Base-by-base conservation (phyloP, 768 basidiomycete genomes). In the Trametes meyenii region DNA sequence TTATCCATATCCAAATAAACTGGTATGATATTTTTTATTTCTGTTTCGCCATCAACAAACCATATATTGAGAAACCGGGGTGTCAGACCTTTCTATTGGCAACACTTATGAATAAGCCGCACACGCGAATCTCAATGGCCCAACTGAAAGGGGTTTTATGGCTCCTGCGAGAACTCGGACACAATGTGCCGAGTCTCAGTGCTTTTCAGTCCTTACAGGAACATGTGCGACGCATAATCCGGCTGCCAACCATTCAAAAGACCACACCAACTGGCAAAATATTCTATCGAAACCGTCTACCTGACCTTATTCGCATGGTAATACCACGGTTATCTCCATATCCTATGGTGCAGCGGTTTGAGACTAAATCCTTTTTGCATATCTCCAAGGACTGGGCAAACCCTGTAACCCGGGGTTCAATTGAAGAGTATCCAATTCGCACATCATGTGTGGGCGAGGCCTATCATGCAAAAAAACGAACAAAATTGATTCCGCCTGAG, bases 91-190 rank as follows among this genome's bases (percentile, higher is more conserved):
- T 51, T 14, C 36, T 51, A 1, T 2, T 51, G 8, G 62, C 61
- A 17, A 39, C 52, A 3, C 16, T 66, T 7, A 63, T 64, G 21
- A 49, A 64, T 40, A 24, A 64, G 3, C 63, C 43, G 14, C 58
- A 59, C 21, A 48, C 61, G 8, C 63, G 53, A 0, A 26, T 66
- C 2, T 57, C 60, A 2, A 46, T 51, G n/a, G 29, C 33, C 2
- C 54, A 48, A 1, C 50, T 66, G 45, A 17, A 44, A 10, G 5
- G 61, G 42, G 45, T 66, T 23, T 39, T 66, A 6, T 66, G 39
- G 5, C 40, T 52, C 2, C 43, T 64, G 54, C 33, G 53, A 11
- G 60, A 65, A 19, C 17, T 8, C 2, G 65, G 65, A 1, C 60
- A 42, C 5, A n/a, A n/a, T 16, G 57, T 23, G 11, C 45, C 45